These are phyloP conservation scores for Cytospora paraplurivora DNA, from an alignment of 2,329 filamentous ascomycete species.

Conservation along the genomic window DNA sequence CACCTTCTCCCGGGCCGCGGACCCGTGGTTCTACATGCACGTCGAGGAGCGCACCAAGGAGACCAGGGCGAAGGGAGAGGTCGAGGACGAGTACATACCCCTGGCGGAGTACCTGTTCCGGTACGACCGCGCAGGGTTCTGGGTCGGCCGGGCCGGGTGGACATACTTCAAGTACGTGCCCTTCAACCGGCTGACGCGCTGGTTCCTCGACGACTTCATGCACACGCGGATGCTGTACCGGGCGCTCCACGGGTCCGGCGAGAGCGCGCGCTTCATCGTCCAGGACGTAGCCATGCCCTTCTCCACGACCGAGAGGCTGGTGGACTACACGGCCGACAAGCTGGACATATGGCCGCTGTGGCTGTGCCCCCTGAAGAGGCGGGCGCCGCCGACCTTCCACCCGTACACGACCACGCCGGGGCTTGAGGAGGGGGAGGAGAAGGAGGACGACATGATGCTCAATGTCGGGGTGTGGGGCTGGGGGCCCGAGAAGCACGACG, in stretches of 20 bases:
- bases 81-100: slow-evolving; percentile 60
- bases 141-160: slow-evolving; percentile 68
- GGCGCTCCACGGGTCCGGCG: slow-evolving; percentile 68
- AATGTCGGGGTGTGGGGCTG: slow-evolving; percentile 80
- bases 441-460: slow-evolving; percentile 48
- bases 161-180: slow-evolving; percentile 66
- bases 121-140: slow-evolving; percentile 76
- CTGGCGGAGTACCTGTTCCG: slow-evolving; percentile 75
- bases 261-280: slow-evolving; percentile 65
- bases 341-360: slow-evolving; percentile 62
- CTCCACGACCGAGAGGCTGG: slow-evolving; percentile 51
- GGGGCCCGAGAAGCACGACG: slow-evolving; percentile 57
- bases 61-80: slow-evolving; percentile 6
- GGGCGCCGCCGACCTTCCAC: slow-evolving; percentile 56
- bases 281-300: slow-evolving; percentile 67
- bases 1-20: slow-evolving; percentile 58
- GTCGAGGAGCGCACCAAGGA: slow-evolving; percentile 50
- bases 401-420: slow-evolving; percentile 47
- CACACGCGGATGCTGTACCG: slow-evolving; percentile 76
- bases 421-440: slow-evolving; percentile 18
- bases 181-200: slow-evolving; percentile 66
- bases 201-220: slow-evolving; percentile 71
- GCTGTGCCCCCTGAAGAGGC: slow-evolving; percentile 58
- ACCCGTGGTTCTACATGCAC: slow-evolving; percentile 80
- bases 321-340: slow-evolving; percentile 55